phyloP scores from a whole-genome alignment of 495 filamentous ascomycete genomes.

The Podospora fimiseda region DNA sequence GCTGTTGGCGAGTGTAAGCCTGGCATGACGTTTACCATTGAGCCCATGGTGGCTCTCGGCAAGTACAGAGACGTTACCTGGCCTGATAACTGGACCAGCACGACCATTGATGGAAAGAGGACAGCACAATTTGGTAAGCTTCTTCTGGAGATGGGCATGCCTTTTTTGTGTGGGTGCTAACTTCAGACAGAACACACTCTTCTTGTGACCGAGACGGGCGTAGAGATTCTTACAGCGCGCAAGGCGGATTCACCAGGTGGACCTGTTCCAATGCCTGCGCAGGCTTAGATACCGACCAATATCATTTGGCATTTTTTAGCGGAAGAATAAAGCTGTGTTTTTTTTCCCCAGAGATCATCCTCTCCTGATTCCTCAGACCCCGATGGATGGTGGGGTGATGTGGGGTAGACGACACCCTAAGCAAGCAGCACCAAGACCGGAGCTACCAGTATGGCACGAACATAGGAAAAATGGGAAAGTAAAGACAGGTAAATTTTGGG shows the following conservation, averaged over 20 bases:
- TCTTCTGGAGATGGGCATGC: neutral
- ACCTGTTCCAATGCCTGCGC: conserved; percentile 58
- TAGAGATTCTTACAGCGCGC: conserved; percentile 88
- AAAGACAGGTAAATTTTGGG: no score
- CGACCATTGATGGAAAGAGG: conserved; percentile 70
- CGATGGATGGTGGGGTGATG: no score
- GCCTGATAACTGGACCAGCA: conserved; percentile 89
- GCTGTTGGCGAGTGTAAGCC: conserved; percentile 78
- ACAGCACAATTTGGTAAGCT: conserved; percentile 73
- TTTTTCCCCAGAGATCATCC: no score
- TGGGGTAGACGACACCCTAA: no score
- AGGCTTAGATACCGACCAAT: no score
- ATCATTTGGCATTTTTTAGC: no score
- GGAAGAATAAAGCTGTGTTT: no score
- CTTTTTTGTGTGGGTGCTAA: neutral
- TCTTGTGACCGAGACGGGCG: conserved; percentile 86
- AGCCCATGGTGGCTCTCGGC: conserved; percentile 84
- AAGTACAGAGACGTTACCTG: conserved; percentile 76
- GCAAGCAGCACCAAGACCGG: no score
- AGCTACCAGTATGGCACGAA: no score
- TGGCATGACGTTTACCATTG: conserved; percentile 91
- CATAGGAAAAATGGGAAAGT: no score
- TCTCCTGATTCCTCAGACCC: no score
- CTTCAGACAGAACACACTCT: conserved; percentile 71
- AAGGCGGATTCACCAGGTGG: conserved; percentile 78